Base-by-base conservation (phyloP, 257 asterid species). In the Przewalskia tangutica region DNA sequence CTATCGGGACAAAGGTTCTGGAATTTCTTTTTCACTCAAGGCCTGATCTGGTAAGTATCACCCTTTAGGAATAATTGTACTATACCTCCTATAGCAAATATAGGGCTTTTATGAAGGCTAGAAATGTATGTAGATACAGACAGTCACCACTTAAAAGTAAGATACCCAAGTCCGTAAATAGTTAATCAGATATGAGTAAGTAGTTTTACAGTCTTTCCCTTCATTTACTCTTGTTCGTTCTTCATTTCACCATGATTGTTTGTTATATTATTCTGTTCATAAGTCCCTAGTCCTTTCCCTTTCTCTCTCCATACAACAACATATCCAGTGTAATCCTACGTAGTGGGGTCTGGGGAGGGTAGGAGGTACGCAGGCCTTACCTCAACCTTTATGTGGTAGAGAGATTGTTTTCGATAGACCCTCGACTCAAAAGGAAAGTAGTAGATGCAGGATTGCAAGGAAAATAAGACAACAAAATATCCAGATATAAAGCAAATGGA, bases 21-120 rank as follows among this genome's bases (percentile, higher is more conserved):
- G 86, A 88, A 92, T 96, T 94, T 66, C 93, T 96, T 77, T 96
- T 96, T 89, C 97, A 93, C 91, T 94, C 99, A 55, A 94, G 99
- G 87, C 84, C 98, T 58, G 99, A 96, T 89, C 88, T 96, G 94
- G 99, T 95, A 83, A 91, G 96, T 75, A 83, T 79, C 63, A 82
- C 82, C 80, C 79, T 51, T 64, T 53, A 65, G 32, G 54, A 46
- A 70, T 17, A 66, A 51, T 44, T 78, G 13, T 83, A 59, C 44
- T 73, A 12, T 23, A 48, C 23, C 59, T 48, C 20, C 17, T 12
- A 20, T 71, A 23, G 13, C 10, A 46, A 23, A 48, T 50, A 6
- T 12, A 73, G 40, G 18, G 13, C 44, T 23, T 73, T 46, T 73
- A 48, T 73, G 42, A 73, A 13, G 59, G 40, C 42, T 73, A 48